Conservation (phyloP, 495 filamentous ascomycete species). For the Xylaria flabelliformis region DNA sequence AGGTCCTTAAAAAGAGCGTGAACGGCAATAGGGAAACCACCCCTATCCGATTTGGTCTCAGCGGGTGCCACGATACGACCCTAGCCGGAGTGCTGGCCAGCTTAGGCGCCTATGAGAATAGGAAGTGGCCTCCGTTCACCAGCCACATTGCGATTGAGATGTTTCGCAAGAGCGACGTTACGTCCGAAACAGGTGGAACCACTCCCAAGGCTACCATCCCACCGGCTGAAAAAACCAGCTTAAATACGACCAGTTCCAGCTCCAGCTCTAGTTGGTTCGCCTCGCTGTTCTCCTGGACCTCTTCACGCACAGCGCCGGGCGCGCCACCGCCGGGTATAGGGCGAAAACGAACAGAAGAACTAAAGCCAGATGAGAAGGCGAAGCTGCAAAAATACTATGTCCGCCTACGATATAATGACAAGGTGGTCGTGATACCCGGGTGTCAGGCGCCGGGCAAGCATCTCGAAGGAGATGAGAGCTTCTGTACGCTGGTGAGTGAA, state of each 20-base stretch:
- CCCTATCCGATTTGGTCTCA: constrained; percentile 62
- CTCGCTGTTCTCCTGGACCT: constrained; percentile 48
- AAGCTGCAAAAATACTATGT: constrained; percentile 80
- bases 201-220: constrained; percentile 11
- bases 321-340: constrained; percentile 51
- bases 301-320: constrained; percentile 29
- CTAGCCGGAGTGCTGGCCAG: constrained; percentile 79
- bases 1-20: constrained; percentile 46
- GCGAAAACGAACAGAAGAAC: constrained; percentile 55
- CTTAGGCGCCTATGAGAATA: constrained; percentile 75
- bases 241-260: constrained; percentile 27
- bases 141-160: constrained; percentile 91
- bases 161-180: constrained; percentile 61
- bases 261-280: constrained; percentile 53
- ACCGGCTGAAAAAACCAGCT: constrained; percentile 14
- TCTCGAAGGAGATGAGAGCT: constrained; percentile 84
- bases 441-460: constrained; percentile 81
- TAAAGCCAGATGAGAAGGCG: constrained; percentile 57
- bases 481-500: constrained; percentile 81
- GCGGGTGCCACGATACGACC: constrained; percentile 95
- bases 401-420: constrained; percentile 92
- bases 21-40: constrained; percentile 66
- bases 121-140: constrained; percentile 89
- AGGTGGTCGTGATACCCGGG: constrained; percentile 77
- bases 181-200: background rate